These are phyloP conservation scores for Cercospora janseana DNA, from an alignment of 2,329 filamentous ascomycete species.

Conservation along the genomic window DNA sequence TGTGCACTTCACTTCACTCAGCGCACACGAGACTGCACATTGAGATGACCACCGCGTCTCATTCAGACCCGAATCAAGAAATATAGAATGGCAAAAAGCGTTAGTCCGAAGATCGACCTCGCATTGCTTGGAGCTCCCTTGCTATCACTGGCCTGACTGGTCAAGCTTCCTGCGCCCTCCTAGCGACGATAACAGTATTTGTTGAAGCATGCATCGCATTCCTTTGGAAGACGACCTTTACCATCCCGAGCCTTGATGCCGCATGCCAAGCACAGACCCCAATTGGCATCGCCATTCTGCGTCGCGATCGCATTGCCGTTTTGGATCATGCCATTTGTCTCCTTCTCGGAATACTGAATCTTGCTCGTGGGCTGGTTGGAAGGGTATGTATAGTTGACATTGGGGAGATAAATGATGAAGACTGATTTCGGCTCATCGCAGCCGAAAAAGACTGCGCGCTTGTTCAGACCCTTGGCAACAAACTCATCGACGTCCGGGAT, in stretches of 20 bases:
- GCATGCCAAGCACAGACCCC: constrained; percentile 46
- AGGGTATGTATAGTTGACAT: constrained; percentile 41
- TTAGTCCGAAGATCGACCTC: no score
- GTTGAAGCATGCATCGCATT: constrained; percentile 43
- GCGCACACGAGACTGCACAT: no score
- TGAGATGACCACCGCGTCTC: no score
- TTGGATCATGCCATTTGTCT: constrained; percentile 42
- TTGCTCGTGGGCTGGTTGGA: constrained; percentile 38
- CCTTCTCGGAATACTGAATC: constrained; percentile 39
- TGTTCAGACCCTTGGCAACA: constrained; percentile 58
- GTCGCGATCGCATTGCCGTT: constrained; percentile 44
- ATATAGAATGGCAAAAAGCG: no score
- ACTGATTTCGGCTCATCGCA: constrained; percentile 46
- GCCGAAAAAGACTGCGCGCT: constrained; percentile 62
- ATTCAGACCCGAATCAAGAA: no score
- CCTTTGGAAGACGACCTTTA: constrained; percentile 32
- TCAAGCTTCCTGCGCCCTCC: background rate
- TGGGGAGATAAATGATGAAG: constrained; percentile 48
- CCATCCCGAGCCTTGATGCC: constrained; percentile 42
- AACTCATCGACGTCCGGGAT: constrained; percentile 59
- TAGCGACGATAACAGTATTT: constrained; percentile 40
- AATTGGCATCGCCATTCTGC: constrained; percentile 39
- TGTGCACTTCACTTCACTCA: no score
- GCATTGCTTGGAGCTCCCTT: no score
- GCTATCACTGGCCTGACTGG: background rate